These are phyloP conservation scores for Agroathelia rolfsii DNA, from an alignment of 1,284 basidiomycete genomes.

Conservation along the genomic window DNA sequence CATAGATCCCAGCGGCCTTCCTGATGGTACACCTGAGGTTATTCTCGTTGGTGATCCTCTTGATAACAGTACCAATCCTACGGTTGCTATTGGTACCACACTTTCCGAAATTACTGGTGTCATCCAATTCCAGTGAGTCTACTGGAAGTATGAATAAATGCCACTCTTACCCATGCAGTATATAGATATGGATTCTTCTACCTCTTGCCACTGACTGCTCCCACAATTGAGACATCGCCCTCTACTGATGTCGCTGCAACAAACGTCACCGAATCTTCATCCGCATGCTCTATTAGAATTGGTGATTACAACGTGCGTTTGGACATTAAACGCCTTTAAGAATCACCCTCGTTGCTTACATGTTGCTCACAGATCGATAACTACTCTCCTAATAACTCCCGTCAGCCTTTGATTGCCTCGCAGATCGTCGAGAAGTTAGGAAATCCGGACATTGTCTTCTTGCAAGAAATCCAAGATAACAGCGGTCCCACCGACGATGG, in stretches of 20 bases:
- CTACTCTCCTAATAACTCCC: constrained; percentile 38
- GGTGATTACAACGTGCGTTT: constrained; percentile 63
- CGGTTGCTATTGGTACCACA: constrained; percentile 34
- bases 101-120: constrained; percentile 48
- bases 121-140: constrained; percentile 39
- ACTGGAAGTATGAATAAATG: neutral
- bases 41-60: constrained; percentile 45
- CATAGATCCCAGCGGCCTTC: constrained; percentile 33
- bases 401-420: constrained; percentile 38
- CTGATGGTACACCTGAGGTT: constrained; percentile 50
- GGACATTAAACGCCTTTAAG: too few species aligned
- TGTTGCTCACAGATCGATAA: constrained; percentile 56
- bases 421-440: constrained; percentile 46
- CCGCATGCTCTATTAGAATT: constrained; percentile 36
- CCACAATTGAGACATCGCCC: constrained; percentile 32
- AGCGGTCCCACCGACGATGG: constrained; percentile 48
- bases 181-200: constrained; percentile 43
- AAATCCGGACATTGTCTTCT: constrained; percentile 49
- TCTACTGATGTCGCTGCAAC: constrained; percentile 27
- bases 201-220: constrained; percentile 46
- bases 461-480: constrained; percentile 63
- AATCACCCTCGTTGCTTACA: too few species aligned
- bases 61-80: constrained; percentile 45
- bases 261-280: constrained; percentile 23
- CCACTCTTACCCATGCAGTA: neutral